These are phyloP conservation scores for Thelonectria blattea DNA, from an alignment of 2,329 filamentous ascomycete species.

Conservation along the genomic window DNA sequence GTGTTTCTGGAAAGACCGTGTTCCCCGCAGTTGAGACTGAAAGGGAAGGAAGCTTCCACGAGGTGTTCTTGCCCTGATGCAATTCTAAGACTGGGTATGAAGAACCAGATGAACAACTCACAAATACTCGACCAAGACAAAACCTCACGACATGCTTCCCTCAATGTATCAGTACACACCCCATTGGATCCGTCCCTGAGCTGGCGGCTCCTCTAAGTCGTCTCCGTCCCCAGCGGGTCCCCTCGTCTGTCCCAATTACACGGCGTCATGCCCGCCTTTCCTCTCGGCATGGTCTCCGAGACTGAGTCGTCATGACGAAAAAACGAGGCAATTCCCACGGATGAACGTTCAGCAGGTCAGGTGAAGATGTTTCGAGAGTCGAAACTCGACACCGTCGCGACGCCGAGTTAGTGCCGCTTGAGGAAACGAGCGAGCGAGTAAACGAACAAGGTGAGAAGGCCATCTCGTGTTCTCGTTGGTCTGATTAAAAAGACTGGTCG, in stretches of 20 bases:
- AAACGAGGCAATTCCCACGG: neutral
- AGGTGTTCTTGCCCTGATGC: no score
- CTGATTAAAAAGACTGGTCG: neutral
- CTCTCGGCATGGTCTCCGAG: conserved; percentile 19
- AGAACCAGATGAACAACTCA: no score
- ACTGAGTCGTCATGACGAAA: neutral
- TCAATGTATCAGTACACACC: conserved; percentile 10
- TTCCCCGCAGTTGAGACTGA: no score
- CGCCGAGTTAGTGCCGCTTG: conserved; percentile 13
- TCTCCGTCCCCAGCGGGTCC: conserved; percentile 2
- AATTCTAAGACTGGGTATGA: no score
- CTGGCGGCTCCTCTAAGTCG: conserved; percentile 6
- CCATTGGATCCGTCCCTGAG: conserved; percentile 2
- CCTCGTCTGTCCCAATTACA: neutral
- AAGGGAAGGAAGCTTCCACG: no score
- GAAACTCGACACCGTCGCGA: neutral
- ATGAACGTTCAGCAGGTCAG: conserved; percentile 6
- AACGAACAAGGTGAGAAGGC: conserved; percentile 6
- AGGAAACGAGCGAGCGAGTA: no score
- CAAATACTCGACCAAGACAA: no score
- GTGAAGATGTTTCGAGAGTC: neutral
- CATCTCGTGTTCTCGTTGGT: neutral
- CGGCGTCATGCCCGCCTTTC: conserved; percentile 14
- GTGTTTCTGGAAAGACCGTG: no score
- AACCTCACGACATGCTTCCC: no score